Evolutionary conservation across 306 rosid genomes (phyloP).

Genomic region (Cucurbita moschata): DNA sequence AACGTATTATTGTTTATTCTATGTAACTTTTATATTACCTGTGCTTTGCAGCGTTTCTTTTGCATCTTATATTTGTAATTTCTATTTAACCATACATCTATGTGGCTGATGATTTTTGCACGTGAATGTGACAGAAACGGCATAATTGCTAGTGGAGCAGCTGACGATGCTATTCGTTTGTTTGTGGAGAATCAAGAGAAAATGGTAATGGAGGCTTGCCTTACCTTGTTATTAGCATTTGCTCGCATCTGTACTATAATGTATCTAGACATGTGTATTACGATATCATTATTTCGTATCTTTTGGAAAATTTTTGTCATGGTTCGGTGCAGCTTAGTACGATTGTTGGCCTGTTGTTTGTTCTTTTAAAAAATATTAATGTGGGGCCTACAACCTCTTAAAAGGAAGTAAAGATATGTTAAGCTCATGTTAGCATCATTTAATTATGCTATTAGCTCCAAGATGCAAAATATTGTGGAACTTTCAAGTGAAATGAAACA

Average conservation of each 20-base stretch:
- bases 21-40: neutral
- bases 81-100: neutral
- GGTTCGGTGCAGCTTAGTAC: neutral
- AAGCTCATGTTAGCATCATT: neutral
- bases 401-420: neutral
- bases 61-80: neutral
- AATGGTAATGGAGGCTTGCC: constrained; percentile 27
- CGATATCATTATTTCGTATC: neutral
- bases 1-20: neutral
- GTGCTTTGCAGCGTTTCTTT: neutral
- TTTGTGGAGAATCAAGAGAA: constrained; percentile 53
- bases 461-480: neutral
- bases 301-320: neutral
- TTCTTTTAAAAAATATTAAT: neutral
- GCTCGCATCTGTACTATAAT: neutral
- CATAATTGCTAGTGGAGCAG: constrained; percentile 93
- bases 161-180: constrained; percentile 69
- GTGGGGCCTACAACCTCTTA: neutral
- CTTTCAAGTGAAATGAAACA: neutral
- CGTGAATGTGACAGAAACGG: constrained; percentile 47
- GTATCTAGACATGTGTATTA: neutral
- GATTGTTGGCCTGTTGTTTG: neutral
- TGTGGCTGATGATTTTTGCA: neutral
- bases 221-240: neutral
- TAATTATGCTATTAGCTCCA: neutral